Evolutionary conservation across 164 flowering plant species (phyloP).

Genomic region (Taxillus chinensis): DNA sequence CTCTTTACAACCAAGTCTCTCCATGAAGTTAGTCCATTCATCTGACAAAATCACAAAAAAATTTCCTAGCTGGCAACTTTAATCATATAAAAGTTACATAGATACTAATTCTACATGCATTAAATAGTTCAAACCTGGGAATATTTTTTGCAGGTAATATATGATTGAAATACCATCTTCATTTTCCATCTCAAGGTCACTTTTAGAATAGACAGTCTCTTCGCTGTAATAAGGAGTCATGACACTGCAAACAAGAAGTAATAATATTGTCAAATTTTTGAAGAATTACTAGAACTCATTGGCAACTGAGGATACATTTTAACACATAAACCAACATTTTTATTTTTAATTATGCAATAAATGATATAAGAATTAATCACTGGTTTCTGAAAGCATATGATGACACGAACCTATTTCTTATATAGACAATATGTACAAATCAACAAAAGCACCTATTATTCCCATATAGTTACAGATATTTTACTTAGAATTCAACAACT

Average conservation of each 20-base stretch:
- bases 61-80: background rate
- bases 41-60: constrained; percentile 30
- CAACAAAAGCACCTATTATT: too few relatives aligned
- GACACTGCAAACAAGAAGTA: constrained; percentile 42
- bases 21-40: constrained; percentile 95
- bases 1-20: constrained; percentile 64
- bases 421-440: too few relatives aligned
- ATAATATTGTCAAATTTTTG: background rate
- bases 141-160: constrained; percentile 85
- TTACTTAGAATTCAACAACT: too few relatives aligned
- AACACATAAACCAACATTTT: too few relatives aligned
- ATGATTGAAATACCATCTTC: constrained; percentile 91
- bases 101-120: too few relatives aligned
- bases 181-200: constrained; percentile 84
- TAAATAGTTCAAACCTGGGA: constrained; percentile 42
- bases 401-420: too few relatives aligned
- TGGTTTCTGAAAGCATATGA: too few relatives aligned
- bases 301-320: too few relatives aligned
- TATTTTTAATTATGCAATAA: too few relatives aligned
- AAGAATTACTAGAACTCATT: background rate
- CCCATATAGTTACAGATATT: too few relatives aligned
- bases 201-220: constrained; percentile 77
- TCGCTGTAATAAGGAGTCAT: constrained; percentile 97
- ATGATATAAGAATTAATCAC: too few relatives aligned
- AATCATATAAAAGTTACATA: background rate